Evolutionary conservation across 768 basidiomycete species (phyloP).

Genomic region (Postia placenta): DNA sequence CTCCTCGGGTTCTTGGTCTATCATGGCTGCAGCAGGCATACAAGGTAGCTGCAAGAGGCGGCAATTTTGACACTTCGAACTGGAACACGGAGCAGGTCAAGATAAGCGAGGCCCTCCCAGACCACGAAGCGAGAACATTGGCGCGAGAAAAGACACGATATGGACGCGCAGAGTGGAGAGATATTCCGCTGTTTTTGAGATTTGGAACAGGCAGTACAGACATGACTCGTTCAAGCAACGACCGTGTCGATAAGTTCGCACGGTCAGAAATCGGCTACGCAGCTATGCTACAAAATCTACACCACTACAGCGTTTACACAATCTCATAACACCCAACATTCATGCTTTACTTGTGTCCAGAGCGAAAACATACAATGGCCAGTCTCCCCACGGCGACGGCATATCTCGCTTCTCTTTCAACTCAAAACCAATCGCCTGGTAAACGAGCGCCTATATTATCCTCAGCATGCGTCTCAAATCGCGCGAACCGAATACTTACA

Average conservation of each 20-base stretch:
- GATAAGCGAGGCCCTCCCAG: neutral
- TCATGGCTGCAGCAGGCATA: neutral
- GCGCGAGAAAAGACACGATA: neutral
- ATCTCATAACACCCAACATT: neutral
- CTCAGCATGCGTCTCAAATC: neutral
- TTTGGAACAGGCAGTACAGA: neutral
- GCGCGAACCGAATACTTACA: neutral
- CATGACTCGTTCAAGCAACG: neutral
- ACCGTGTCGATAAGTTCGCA: neutral
- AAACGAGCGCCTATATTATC: slow-evolving; percentile 8
- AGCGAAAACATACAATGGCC: slow-evolving; percentile 11
- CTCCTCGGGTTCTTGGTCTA: slow-evolving; percentile 2
- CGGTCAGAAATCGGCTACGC: neutral
- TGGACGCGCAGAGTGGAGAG: neutral
- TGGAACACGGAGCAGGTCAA: neutral
- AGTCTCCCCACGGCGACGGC: slow-evolving; percentile 14
- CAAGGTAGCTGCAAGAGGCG: neutral
- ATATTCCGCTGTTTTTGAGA: neutral
- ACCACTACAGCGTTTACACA: neutral
- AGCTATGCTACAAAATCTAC: neutral
- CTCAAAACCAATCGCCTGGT: slow-evolving; percentile 11
- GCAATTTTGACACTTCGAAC: neutral
- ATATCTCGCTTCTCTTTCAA: slow-evolving; percentile 6
- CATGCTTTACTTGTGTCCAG: slow-evolving; percentile 1
- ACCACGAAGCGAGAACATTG: neutral